phyloP scores from a whole-genome alignment of 352 stramenopile species.

The Globisporangium nagaii region DNA sequence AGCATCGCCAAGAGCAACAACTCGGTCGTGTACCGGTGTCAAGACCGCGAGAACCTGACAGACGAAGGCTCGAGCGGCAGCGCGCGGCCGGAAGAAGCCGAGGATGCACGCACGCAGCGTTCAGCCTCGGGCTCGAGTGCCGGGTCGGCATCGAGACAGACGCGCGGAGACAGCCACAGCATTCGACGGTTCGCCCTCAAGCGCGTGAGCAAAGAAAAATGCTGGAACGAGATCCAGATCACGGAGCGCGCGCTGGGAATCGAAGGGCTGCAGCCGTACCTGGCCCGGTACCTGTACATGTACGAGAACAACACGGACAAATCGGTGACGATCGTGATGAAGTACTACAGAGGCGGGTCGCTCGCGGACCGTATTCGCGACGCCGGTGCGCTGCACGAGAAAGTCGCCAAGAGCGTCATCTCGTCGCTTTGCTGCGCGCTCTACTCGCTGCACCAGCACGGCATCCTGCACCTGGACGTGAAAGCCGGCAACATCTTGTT shows the following conservation, averaged over 20 bases:
- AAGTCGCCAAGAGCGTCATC: conserved; percentile 28
- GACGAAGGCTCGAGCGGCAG: no score
- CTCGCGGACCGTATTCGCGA: conserved; percentile 40
- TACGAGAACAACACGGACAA: conserved; percentile 47
- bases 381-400: conserved; percentile 25
- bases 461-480: conserved; percentile 57
- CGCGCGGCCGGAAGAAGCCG: no score
- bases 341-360: conserved; percentile 50
- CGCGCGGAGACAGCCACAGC: not conserved
- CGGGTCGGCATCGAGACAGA: not conserved
- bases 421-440: conserved; percentile 42
- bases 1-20: conserved; percentile 44
- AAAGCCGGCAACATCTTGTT: conserved; percentile 68
- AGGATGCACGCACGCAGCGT: not conserved
- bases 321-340: conserved; percentile 57
- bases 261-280: conserved; percentile 30
- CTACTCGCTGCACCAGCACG: conserved; percentile 39
- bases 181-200: conserved; percentile 41
- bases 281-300: conserved; percentile 49
- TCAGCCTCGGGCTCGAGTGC: not conserved
- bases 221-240: conserved; percentile 31
- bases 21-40: conserved; percentile 51
- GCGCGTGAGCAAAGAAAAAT: conserved; percentile 28
- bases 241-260: conserved; percentile 35
- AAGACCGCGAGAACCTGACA: conserved; percentile 27